Conservation (phyloP, 495 filamentous ascomycete genomes). For the Glonium stellatum region DNA sequence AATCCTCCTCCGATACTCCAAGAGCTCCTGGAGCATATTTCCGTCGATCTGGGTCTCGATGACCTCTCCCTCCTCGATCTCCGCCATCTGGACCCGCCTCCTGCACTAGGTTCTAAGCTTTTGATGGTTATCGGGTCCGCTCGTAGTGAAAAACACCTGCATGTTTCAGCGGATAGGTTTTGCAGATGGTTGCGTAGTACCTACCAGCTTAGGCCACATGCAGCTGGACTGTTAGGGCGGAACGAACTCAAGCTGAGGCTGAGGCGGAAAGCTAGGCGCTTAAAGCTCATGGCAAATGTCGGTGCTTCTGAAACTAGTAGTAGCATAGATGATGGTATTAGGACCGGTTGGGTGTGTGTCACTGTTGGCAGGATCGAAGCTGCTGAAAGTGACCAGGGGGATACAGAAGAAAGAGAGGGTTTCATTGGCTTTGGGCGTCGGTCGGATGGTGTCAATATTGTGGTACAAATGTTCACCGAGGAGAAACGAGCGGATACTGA, state of each 20-base stretch:
- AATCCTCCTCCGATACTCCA: constrained; percentile 65
- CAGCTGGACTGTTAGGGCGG: constrained; percentile 82
- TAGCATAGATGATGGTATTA: constrained; percentile 65
- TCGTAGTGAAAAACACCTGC: constrained; percentile 85
- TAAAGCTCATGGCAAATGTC: constrained; percentile 61
- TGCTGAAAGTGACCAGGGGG: constrained; percentile 35
- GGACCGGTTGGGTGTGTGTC: constrained; percentile 93
- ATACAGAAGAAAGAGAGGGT: constrained; percentile 33
- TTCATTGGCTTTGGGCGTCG: constrained; percentile 70
- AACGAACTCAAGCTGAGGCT: constrained; percentile 87
- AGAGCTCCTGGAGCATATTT: constrained; percentile 67
- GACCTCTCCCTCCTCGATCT: constrained; percentile 71
- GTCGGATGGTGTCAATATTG: constrained; percentile 54
- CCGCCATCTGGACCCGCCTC: constrained; percentile 72
- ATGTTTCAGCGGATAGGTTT: constrained; percentile 82
- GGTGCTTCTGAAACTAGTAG: constrained; percentile 44
- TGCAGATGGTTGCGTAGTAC: constrained; percentile 75
- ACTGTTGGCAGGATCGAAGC: constrained; percentile 67
- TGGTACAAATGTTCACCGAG: constrained; percentile 87
- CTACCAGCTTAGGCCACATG: constrained; percentile 63
- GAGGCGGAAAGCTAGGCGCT: constrained; percentile 67
- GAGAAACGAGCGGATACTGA: constrained; percentile 75
- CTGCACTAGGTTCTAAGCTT: constrained; percentile 77
- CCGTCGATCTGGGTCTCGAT: constrained; percentile 76
- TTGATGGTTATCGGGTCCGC: constrained; percentile 93